These are phyloP conservation scores for Cryptococcus deneoformans DNA, from an alignment of 1,284 basidiomycete genomes.

Conservation along the genomic window DNA sequence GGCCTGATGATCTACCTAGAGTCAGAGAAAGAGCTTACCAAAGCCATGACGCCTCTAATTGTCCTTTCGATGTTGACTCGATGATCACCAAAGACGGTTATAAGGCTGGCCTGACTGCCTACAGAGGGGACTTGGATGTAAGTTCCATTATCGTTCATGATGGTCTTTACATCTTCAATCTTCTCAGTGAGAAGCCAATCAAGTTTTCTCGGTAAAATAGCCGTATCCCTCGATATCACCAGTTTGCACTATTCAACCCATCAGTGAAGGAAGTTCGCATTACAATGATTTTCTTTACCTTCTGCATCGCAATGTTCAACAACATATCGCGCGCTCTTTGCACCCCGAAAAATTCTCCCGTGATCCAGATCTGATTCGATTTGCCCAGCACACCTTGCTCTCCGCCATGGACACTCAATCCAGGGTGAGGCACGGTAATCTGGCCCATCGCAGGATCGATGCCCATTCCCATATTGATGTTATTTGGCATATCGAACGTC, in stretches of 20 bases:
- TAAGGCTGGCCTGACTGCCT: constrained; percentile 67
- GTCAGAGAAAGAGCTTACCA: constrained; percentile 55
- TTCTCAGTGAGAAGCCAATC: constrained; percentile 94
- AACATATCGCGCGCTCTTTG: constrained; percentile 95
- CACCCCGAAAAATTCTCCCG: constrained; percentile 95
- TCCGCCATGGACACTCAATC: constrained; percentile 41
- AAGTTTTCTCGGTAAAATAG: constrained; percentile 91
- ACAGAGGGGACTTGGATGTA: constrained; percentile 88
- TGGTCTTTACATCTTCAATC: constrained; percentile 80
- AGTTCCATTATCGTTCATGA: constrained; percentile 96
- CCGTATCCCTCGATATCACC: constrained; percentile 88
- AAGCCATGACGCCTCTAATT: constrained; percentile 90
- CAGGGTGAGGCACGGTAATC: constrained; percentile 36
- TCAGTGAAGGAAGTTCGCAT: constrained; percentile 1
- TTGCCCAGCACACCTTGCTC: constrained; percentile 53
- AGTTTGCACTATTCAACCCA: constrained; percentile 66
- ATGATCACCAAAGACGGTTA: constrained; percentile 92
- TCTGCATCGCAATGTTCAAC: constrained; percentile 77
- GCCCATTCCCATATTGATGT: constrained; percentile 7
- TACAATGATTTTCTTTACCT: constrained; percentile 55
- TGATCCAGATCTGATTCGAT: constrained; percentile 85
- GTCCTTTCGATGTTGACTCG: constrained; percentile 94
- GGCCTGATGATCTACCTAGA: constrained; percentile 5
- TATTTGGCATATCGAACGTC: constrained; percentile 36
- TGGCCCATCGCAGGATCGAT: constrained; percentile 27